Percentiles rank a stretch among this genome's conserved stretches.
phyloP scores from a whole-genome alignment of 1,284 basidiomycete species.

The Leccinum fuscescens region DNA sequence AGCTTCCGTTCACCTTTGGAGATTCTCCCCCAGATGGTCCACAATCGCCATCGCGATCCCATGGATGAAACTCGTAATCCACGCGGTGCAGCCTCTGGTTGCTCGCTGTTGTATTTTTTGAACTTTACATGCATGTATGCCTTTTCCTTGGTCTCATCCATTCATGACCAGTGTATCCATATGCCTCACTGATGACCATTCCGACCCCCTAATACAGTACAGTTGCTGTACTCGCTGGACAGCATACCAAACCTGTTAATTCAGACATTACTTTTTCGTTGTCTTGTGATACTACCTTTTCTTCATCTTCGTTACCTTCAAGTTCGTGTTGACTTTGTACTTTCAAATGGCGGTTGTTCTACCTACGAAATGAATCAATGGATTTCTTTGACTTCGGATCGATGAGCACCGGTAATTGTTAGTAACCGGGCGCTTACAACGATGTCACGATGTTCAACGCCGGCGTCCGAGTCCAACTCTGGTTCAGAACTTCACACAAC shows the following conservation, averaged over 20 bases:
- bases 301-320: neutral
- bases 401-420: conserved; percentile 5
- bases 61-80: conserved; percentile 10
- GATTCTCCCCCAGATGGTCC: conserved; percentile 36
- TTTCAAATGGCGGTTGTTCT: conserved; percentile 6
- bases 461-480: neutral
- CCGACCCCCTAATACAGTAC: conserved; percentile 25
- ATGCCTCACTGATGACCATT: conserved; percentile 22
- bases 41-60: conserved; percentile 28
- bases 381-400: neutral
- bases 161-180: conserved; percentile 28
- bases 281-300: conserved; percentile 4
- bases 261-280: conserved; percentile 12
- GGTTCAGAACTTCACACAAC: neutral
- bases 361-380: conserved; percentile 16
- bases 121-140: conserved; percentile 17
- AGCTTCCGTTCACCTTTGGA: conserved; percentile 61
- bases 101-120: conserved; percentile 10
- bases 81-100: neutral
- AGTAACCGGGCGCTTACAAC: conserved; percentile 8
- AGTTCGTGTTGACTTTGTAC: conserved; percentile 13
- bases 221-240: conserved; percentile 42
- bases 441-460: neutral
- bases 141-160: conserved; percentile 4
- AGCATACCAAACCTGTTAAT: conserved; percentile 30